Percentiles rank a stretch among this genome's conserved stretches.
Conservation (phyloP, 805 yeast genomes). For the Pichia paraexigua region DNA sequence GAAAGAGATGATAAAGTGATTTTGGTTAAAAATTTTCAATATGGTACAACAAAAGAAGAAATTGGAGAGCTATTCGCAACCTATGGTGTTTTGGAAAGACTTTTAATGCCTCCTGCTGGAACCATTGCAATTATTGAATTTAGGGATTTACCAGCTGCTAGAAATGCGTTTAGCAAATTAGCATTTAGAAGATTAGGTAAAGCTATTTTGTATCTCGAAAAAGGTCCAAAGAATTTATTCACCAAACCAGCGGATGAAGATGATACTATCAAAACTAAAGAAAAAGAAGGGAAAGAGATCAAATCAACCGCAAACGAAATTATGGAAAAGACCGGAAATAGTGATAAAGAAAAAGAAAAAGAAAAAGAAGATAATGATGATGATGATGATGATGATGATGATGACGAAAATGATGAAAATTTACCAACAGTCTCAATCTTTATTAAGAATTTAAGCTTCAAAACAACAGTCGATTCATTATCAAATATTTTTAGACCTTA, state of each 20-base stretch:
- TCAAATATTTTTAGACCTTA: constrained; percentile 56
- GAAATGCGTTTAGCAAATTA: constrained; percentile 81
- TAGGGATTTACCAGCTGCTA: constrained; percentile 72
- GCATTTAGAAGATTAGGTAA: constrained; percentile 85
- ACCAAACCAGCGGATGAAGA: constrained; percentile 43
- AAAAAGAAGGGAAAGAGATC: constrained; percentile 34
- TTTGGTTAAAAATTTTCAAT: constrained; percentile 85
- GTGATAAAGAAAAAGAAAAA: constrained; percentile 16
- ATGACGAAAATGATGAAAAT: constrained; percentile 30
- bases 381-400: constrained; percentile 14
- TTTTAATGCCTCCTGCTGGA: constrained; percentile 93
- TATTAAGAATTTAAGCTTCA: constrained; percentile 85
- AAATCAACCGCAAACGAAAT: constrained; percentile 39
- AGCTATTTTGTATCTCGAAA: constrained; percentile 81
- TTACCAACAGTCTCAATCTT: constrained; percentile 86
- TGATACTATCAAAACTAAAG: constrained; percentile 26
- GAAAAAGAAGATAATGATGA: constrained; percentile 16
- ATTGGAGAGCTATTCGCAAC: constrained; percentile 73
- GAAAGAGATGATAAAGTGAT: constrained; percentile 77
- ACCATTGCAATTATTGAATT: constrained; percentile 92
- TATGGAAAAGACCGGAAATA: constrained; percentile 25
- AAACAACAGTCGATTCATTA: constrained; percentile 56
- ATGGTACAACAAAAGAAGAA: constrained; percentile 74
- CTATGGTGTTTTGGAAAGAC: constrained; percentile 70
- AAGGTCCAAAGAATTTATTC: constrained; percentile 84